Conservation (phyloP, 2,329 filamentous ascomycete genomes). For the Chaetomiaceae sp. region DNA sequence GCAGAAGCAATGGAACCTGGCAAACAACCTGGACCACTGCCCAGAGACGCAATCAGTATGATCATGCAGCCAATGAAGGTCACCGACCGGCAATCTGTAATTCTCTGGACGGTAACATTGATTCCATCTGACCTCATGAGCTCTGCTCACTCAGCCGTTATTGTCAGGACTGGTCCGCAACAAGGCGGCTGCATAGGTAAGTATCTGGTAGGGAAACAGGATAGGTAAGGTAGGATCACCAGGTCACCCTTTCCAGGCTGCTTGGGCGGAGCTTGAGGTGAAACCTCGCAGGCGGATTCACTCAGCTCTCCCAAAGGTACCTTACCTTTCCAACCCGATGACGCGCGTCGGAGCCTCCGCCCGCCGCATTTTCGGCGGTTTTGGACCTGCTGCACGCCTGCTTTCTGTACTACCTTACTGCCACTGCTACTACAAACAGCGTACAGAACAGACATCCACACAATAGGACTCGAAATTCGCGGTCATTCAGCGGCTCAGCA, state of each 20-base stretch:
- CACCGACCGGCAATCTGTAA: no score
- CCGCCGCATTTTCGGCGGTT: no score
- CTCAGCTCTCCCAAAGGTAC: background rate
- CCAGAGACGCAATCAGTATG: background rate
- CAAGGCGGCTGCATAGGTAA: no score
- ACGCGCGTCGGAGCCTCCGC: no score
- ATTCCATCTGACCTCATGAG: background rate
- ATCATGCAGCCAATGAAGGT: background rate
- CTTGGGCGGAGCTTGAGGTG: background rate
- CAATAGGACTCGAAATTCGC: no score
- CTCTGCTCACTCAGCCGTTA: background rate
- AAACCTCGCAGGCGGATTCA: slow-evolving; percentile 3
- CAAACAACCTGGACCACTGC: background rate
- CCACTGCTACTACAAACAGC: no score
- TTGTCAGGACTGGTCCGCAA: background rate
- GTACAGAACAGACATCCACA: no score
- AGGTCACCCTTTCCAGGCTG: no score
- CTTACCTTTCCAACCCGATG: background rate
- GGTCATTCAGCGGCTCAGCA: background rate
- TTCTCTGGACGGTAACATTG: background rate
- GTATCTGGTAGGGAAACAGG: no score
- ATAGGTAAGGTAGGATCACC: no score
- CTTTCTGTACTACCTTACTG: no score
- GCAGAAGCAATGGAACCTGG: background rate
- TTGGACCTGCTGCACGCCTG: no score